These are phyloP conservation scores for Podila epigama DNA, from an alignment of 192 early-diverging fungal genomes.

Conservation along the genomic window DNA sequence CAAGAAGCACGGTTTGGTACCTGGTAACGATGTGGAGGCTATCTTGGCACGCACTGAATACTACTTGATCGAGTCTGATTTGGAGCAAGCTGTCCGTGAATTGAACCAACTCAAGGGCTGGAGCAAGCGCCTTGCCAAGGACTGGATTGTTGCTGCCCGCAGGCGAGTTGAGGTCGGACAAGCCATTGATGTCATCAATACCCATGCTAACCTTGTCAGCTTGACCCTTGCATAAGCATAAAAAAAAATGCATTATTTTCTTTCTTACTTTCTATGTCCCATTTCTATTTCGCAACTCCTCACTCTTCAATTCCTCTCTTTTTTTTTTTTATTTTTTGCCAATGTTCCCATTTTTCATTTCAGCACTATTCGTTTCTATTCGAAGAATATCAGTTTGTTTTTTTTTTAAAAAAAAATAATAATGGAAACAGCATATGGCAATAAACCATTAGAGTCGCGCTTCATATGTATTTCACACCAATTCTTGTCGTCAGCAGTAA, in stretches of 20 bases:
- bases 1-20: slow-evolving; percentile 83
- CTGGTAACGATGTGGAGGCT: slow-evolving; percentile 87
- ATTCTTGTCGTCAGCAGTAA: too few species aligned
- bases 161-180: slow-evolving; percentile 88
- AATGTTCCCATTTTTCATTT: too few species aligned
- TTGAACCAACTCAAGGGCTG: slow-evolving; percentile 94
- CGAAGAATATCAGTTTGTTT: too few species aligned
- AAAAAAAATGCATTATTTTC: background rate
- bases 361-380: too few species aligned
- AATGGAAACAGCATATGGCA: too few species aligned
- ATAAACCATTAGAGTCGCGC: too few species aligned
- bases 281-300: background rate
- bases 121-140: slow-evolving; percentile 83
- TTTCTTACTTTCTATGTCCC: background rate
- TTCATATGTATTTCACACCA: too few species aligned
- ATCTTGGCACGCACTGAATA: slow-evolving; percentile 79
- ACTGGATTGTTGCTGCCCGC: slow-evolving; percentile 87
- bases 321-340: too few species aligned
- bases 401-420: too few species aligned
- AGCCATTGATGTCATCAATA: slow-evolving; percentile 72
- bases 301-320: slow-evolving; percentile 7
- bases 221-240: slow-evolving; percentile 50
- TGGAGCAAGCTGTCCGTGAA: slow-evolving; percentile 89
- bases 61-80: slow-evolving; percentile 77
- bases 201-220: slow-evolving; percentile 53